phyloP scores from a whole-genome alignment of 768 basidiomycete species.

The Chalciporus chontae region DNA sequence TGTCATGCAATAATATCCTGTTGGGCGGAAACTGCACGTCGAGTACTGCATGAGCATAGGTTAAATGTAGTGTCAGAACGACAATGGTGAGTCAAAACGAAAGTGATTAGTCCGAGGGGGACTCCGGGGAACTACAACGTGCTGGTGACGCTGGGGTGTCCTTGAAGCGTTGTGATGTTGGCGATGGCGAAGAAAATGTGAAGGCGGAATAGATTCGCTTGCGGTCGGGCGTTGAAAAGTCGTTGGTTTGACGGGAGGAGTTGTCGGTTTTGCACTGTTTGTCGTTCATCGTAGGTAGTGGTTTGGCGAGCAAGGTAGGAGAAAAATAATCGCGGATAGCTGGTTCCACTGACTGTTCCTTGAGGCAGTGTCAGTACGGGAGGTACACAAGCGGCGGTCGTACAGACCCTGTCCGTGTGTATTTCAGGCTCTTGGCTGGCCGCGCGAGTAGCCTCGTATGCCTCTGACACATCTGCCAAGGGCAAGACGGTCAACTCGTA shows the following conservation, averaged over 20 bases:
- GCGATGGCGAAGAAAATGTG: constrained; percentile 75
- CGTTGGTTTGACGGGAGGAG: constrained; percentile 62
- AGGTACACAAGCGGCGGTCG: background rate
- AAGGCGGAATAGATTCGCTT: constrained; percentile 70
- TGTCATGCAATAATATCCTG: constrained; percentile 28
- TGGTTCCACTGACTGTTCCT: constrained; percentile 57
- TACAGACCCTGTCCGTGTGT: constrained; percentile 47
- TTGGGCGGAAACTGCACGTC: constrained; percentile 8
- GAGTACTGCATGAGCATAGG: constrained; percentile 1
- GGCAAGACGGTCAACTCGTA: constrained; percentile 78
- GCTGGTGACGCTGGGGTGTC: constrained; percentile 36
- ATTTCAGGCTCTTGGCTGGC: constrained; percentile 40
- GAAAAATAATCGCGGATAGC: constrained; percentile 54
- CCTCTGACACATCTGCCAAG: constrained; percentile 70
- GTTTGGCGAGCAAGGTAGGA: constrained; percentile 12
- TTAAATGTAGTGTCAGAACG: background rate
- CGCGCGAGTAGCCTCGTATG: constrained; percentile 49
- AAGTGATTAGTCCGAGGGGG: constrained; percentile 19
- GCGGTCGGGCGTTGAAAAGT: constrained; percentile 74
- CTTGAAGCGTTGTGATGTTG: constrained; percentile 52
- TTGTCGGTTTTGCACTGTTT: constrained; percentile 36
- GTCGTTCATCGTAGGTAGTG: constrained; percentile 31
- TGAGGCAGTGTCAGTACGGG: constrained; percentile 1
- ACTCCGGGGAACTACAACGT: constrained; percentile 18
- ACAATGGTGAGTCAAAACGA: background rate